Percentiles rank a stretch among this genome's conserved stretches.
phyloP scores from a whole-genome alignment of 192 early-diverging fungal species.

The Backusella tarrabulga region DNA sequence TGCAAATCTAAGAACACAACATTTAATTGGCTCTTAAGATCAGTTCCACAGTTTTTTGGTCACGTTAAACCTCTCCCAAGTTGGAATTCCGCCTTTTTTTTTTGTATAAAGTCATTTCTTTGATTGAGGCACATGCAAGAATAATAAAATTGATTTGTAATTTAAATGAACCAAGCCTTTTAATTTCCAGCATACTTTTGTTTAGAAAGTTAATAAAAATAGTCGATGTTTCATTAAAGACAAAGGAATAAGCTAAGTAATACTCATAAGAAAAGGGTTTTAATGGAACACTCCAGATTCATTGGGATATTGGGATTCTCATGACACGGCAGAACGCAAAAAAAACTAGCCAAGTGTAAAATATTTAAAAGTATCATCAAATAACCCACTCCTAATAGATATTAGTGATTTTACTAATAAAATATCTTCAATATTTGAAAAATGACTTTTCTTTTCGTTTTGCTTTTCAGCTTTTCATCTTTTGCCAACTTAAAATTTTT shows the following conservation, averaged over 20 bases:
- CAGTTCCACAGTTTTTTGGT: not conserved
- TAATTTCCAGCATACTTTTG: not conserved
- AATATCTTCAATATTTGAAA: too few species aligned
- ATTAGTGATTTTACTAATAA: not conserved
- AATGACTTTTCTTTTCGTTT: too few species aligned
- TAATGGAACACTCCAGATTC: not conserved
- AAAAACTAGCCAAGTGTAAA: not conserved
- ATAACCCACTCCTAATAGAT: not conserved
- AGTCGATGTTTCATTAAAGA: not conserved
- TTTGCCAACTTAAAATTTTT: not conserved
- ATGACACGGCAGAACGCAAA: not conserved
- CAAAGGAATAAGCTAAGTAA: not conserved
- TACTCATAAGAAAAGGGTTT: not conserved
- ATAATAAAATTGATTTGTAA: not conserved
- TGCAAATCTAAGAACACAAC: conserved; percentile 4
- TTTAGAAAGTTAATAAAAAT: not conserved
- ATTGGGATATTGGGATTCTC: not conserved
- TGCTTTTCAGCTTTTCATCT: too few species aligned
- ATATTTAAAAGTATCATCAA: not conserved
- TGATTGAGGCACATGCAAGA: not conserved
- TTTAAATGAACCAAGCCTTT: not conserved
- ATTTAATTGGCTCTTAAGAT: conserved; percentile 1
- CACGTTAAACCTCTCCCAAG: not conserved
- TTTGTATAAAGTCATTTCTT: not conserved
- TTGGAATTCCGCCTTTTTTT: not conserved